phyloP scores from a whole-genome alignment of 768 basidiomycete genomes.

The Flagelloscypha sp. region DNA sequence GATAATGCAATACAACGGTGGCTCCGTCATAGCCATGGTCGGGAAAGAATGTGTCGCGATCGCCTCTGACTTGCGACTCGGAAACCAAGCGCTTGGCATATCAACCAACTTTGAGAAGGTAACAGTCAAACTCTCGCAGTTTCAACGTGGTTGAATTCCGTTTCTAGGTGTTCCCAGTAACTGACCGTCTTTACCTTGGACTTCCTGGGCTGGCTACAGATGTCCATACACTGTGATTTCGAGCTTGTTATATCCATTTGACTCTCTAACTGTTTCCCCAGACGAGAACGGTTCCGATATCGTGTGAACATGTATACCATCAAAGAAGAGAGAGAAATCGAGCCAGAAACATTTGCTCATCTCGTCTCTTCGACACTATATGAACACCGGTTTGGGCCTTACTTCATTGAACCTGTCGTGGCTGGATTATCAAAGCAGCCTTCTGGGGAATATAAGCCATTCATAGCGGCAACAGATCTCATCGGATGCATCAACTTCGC shows the following conservation, averaged over 20 bases:
- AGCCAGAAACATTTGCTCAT: conserved; percentile 92
- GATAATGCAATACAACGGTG: conserved; percentile 91
- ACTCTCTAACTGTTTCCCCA: conserved; percentile 21
- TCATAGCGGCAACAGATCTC: conserved; percentile 91
- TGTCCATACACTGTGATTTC: conserved; percentile 76
- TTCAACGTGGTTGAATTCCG: conserved; percentile 13
- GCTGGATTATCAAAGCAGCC: conserved; percentile 78
- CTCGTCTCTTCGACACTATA: conserved; percentile 94
- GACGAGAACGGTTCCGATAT: conserved; percentile 86
- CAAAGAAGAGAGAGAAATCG: conserved; percentile 96
- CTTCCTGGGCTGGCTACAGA: conserved; percentile 91
- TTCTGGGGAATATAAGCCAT: conserved; percentile 72
- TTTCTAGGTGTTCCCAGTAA: conserved; percentile 82
- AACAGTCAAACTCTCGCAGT: too few relatives aligned
- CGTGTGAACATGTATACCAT: conserved; percentile 99
- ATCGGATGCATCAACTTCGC: conserved; percentile 91
- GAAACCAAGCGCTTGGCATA: conserved; percentile 79
- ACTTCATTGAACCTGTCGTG: conserved; percentile 94
- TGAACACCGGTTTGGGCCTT: conserved; percentile 92
- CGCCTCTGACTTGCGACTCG: conserved; percentile 88
- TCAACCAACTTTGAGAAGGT: conserved; percentile 95
- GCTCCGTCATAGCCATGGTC: conserved; percentile 98
- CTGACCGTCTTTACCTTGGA: conserved; percentile 87
- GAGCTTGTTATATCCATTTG: conserved; percentile 1
- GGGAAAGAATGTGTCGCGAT: conserved; percentile 99